Conservation (phyloP, 1,284 basidiomycete genomes). For the Ustilago tritici region DNA sequence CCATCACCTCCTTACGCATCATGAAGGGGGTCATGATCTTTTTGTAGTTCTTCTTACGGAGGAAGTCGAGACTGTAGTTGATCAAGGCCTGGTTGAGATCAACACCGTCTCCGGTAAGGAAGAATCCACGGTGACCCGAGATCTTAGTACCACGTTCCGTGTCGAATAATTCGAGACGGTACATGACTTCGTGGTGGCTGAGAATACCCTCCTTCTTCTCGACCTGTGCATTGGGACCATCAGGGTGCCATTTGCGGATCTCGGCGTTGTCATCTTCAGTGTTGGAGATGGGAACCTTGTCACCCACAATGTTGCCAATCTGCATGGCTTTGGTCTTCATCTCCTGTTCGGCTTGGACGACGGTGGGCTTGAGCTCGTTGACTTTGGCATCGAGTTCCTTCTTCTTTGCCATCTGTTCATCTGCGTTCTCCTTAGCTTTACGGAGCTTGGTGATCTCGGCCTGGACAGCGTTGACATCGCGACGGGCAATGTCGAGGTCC, state of each 20-base stretch:
- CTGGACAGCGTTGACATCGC: slow-evolving; percentile 88
- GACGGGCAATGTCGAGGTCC: slow-evolving; percentile 81
- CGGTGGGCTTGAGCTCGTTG: slow-evolving; percentile 76
- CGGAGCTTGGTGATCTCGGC: slow-evolving; percentile 94
- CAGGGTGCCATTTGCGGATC: slow-evolving; percentile 86
- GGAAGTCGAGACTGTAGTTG: slow-evolving; percentile 92
- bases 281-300: slow-evolving; percentile 83
- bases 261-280: slow-evolving; percentile 95
- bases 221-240: slow-evolving; percentile 76
- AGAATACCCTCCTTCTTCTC: slow-evolving; percentile 79
- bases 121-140: slow-evolving; percentile 94
- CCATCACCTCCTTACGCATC: slow-evolving; percentile 98
- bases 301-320: slow-evolving; percentile 93
- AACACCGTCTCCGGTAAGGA: slow-evolving; percentile 92
- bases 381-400: slow-evolving; percentile 82
- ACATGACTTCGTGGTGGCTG: slow-evolving; percentile 95
- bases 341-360: slow-evolving; percentile 77
- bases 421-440: slow-evolving; percentile 90
- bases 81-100: slow-evolving; percentile 98
- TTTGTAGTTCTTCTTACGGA: slow-evolving; percentile 84
- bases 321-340: slow-evolving; percentile 84
- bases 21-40: slow-evolving; percentile 98
- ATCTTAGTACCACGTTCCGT: slow-evolving; percentile 91
- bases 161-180: slow-evolving; percentile 93
- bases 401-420: slow-evolving; percentile 85